Conservation (phyloP, 148 eudicot genomes). For the Chenopodium suecicum region DNA sequence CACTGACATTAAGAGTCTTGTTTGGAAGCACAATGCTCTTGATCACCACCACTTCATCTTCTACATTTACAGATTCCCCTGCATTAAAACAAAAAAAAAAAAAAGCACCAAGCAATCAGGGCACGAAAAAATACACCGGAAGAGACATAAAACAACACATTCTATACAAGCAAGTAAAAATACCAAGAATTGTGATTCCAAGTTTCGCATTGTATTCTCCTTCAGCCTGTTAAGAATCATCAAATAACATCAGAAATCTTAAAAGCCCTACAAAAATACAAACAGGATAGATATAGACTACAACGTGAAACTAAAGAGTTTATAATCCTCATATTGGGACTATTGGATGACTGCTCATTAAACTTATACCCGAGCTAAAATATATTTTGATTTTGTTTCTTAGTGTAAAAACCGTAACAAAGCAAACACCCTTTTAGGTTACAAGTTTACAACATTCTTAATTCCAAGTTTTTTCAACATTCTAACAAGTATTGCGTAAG, state of each 20-base stretch:
- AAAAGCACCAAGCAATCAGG: slow-evolving; percentile 1
- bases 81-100: background rate
- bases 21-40: slow-evolving; percentile 73
- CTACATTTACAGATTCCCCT: slow-evolving; percentile 71
- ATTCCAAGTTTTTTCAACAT: too few relatives aligned
- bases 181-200: slow-evolving; percentile 76
- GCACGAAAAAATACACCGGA: background rate
- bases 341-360: background rate
- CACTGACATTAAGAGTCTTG: slow-evolving; percentile 82
- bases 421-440: too few relatives aligned
- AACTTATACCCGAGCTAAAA: background rate
- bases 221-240: slow-evolving; percentile 44
- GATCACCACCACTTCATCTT: slow-evolving; percentile 69
- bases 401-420: too few relatives aligned
- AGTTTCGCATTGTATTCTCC: slow-evolving; percentile 74
- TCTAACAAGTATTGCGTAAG: too few relatives aligned
- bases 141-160: background rate
- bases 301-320: too few relatives aligned
- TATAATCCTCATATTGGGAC: too few relatives aligned
- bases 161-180: slow-evolving; percentile 13
- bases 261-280: background rate
- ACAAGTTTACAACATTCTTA: too few relatives aligned
- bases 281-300: background rate
- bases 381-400: too few relatives aligned
- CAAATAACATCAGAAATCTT: slow-evolving; percentile 2